Evolutionary conservation across 495 filamentous ascomycete genomes (phyloP), one percentile per base, ranked within the genome.

Genomic region (Neurospora cerealis): DNA sequence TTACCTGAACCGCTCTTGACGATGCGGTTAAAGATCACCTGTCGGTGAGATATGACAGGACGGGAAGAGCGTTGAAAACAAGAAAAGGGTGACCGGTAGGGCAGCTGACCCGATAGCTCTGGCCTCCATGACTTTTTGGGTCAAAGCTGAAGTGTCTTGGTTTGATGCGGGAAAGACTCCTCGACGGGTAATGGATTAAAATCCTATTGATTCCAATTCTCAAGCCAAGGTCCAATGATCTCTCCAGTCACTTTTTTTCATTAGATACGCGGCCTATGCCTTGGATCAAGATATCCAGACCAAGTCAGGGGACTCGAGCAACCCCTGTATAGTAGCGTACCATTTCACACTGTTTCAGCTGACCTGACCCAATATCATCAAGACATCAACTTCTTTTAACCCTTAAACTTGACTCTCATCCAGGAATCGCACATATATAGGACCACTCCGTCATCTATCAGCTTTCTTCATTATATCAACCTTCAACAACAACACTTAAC

Each of bases 311-410:
- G 54, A 62, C 13, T 62, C 54, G 13, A 32, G 54, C 24, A 62
- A 60, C 28, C 54, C 54, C 28, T 62, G 28, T 62, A n/a, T 34
- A 66, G 11, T 36, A 66, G 28, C 54, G 5, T 66, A 32, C 6
- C 28, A 34, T 36, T 66, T 66, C 54, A 66, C 54, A 66, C 54
- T 66, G 54, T 66, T 66, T 66, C 54, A 66, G 54, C 54, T 34
- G 54, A 66, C 32, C 54, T 11, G 48, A 60, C 21, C 46, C 21
- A 54, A 21, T 21, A 54, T 54, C 46, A 54, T 28, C 10, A 54
- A 54, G 46, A 54, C 46, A 54, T 54, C 21, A 28, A 54, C 46
- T 34, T 34, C 7, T n/a, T n/a, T n/a, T n/a, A 3, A 19, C 7
- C 15, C 6, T 34, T 34, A 3, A 32, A 19, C 28, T 3, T 66